Evolutionary conservation across 75 land plant genomes (phyloP), one percentile per base, ranked within the genome.

Genomic region (Cupressus sempervirens): DNA sequence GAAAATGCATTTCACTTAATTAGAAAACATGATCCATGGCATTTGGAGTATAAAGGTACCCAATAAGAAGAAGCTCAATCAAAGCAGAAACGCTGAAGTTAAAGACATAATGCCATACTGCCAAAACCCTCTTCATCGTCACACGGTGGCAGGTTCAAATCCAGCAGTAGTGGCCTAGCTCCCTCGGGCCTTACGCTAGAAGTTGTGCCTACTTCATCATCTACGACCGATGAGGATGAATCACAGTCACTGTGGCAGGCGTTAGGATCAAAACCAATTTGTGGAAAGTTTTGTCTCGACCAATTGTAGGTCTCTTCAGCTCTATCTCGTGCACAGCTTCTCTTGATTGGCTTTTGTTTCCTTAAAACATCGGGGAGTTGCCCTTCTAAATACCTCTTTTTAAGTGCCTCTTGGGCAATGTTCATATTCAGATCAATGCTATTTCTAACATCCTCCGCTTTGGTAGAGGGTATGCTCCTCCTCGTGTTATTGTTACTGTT

Each of bases 201-300:
- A 52, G 80, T 58, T 16, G 84, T 53, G 20, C 77, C 88, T 54
- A 56, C 88, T 84, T 87, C 72, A 87, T 88, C 87, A 62, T 36
- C 26, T 18, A 88, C 84, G 76, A 88, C 89, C 41, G 89, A 88
- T 29, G 89, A 88, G 6, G 89, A 88, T 46, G 89, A 88, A 82
- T 88, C 89, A 83, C 89, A 88, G 45, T 76, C 89, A 50, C 89
- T 88, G 65, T 88, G 89, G 56, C 88, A 88, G n/a, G 84, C 88
- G 14, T 87, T 82, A 35, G 83, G 83, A 58, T 82, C 83, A 36
- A 53, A 32, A 18, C 83, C 83, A 26, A 34, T 82, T 23, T 82
- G 72, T 35, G 40, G 56, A 32, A 54, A 82, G 23, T 56, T 35
- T 34, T 56, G 83, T 48, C 83, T 56, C 4, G 83, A 56, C 83